phyloP scores from a whole-genome alignment of 2,329 filamentous ascomycete species.

The Fusarium cyanostomum region DNA sequence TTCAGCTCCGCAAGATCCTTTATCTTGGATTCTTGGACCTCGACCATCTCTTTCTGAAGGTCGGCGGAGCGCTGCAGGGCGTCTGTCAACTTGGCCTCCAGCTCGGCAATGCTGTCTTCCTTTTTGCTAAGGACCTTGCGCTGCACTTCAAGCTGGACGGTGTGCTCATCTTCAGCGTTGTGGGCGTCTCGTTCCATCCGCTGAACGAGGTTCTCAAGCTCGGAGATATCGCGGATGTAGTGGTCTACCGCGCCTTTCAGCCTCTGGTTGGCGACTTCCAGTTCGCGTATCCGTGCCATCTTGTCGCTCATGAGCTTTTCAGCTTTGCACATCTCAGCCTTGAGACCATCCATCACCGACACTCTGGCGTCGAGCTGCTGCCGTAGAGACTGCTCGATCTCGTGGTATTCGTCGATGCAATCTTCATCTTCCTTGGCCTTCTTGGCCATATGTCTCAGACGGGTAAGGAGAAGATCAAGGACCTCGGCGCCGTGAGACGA shows the following conservation, averaged over 20 bases:
- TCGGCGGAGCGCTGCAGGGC: constrained; percentile 52
- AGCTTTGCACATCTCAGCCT: constrained; percentile 52
- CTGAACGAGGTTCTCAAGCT: constrained; percentile 63
- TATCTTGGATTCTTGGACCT: constrained; percentile 48
- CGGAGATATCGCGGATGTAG: constrained; percentile 63
- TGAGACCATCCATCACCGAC: constrained; percentile 59
- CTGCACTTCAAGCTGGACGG: constrained; percentile 49
- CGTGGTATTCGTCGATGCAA: constrained; percentile 69
- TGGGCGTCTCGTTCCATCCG: constrained; percentile 55
- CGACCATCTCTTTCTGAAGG: constrained; percentile 52
- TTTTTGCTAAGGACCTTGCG: constrained; percentile 49
- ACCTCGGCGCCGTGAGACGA: constrained; percentile 63
- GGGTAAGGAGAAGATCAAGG: constrained; percentile 62
- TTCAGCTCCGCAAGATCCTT: constrained; percentile 50
- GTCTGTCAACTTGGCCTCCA: constrained; percentile 56
- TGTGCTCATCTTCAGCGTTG: constrained; percentile 44
- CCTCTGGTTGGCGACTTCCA: constrained; percentile 60
- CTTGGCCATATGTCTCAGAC: constrained; percentile 60
- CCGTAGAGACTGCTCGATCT: constrained; percentile 63
- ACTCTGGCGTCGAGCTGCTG: constrained; percentile 65
- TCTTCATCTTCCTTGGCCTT: constrained; percentile 60
- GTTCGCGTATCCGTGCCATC: constrained; percentile 54
- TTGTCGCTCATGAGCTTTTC: constrained; percentile 49
- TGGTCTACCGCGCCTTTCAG: constrained; percentile 62
- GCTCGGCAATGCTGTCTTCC: constrained; percentile 50